Conservation (phyloP, 768 basidiomycete genomes). For the Panellus pusillus region DNA sequence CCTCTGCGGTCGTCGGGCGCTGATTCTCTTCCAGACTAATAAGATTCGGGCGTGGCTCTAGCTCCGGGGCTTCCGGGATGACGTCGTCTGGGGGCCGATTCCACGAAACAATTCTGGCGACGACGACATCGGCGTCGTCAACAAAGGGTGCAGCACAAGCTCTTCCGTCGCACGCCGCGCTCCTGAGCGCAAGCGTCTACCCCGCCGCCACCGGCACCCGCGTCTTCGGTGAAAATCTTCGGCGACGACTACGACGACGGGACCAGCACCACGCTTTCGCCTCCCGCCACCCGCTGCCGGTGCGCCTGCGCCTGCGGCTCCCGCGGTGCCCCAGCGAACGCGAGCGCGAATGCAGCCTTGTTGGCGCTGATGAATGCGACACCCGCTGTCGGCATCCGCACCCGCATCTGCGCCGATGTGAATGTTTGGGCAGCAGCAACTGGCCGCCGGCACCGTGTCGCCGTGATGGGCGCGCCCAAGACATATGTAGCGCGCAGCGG, state of each 20-base stretch:
- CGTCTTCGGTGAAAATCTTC: conserved; percentile 65
- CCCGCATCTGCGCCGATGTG: conserved; percentile 25
- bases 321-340: conserved; percentile 29
- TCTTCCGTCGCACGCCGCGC: conserved; percentile 36
- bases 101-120: conserved; percentile 96
- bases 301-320: conserved; percentile 32
- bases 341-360: conserved; percentile 37
- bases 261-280: conserved; percentile 31
- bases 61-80: conserved; percentile 58
- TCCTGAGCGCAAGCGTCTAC: conserved; percentile 37
- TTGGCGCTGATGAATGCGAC: conserved; percentile 49
- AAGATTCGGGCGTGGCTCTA: conserved; percentile 31
- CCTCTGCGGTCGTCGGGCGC: background rate
- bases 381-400: conserved; percentile 33
- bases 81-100: conserved; percentile 55
- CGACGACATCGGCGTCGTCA: conserved; percentile 56
- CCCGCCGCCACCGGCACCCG: conserved; percentile 43
- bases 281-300: conserved; percentile 38
- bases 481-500: no score
- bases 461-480: no score
- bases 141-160: conserved; percentile 31
- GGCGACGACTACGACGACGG: conserved; percentile 70
- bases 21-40: conserved; percentile 23
- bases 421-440: conserved; percentile 31
- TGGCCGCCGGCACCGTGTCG: no score